A percentile compares a stretch with the other conserved stretches of the same genome.
phyloP scores from a whole-genome alignment of 768 basidiomycete species.

The Tremella mesenterica region DNA sequence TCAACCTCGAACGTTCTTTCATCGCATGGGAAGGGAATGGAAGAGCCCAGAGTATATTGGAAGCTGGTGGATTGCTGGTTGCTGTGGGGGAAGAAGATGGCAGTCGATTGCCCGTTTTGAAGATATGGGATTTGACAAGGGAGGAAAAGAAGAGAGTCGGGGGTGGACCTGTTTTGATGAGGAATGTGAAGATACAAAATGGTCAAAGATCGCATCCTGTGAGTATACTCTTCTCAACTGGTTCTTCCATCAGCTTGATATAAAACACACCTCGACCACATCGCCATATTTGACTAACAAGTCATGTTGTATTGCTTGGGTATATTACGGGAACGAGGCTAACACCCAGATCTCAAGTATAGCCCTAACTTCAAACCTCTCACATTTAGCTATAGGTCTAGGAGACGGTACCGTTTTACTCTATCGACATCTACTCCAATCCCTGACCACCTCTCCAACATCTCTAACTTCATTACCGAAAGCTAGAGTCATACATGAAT shows the following conservation, averaged over 20 bases:
- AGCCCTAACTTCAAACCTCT: slow-evolving; percentile 65
- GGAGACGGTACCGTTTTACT: slow-evolving; percentile 88
- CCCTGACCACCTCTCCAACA: slow-evolving; percentile 59
- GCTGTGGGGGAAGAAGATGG: slow-evolving; percentile 58
- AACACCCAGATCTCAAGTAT: slow-evolving; percentile 61
- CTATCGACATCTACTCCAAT: slow-evolving; percentile 85
- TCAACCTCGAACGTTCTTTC: slow-evolving; percentile 23
- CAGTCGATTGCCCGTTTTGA: slow-evolving; percentile 47
- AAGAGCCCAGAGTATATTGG: slow-evolving; percentile 52
- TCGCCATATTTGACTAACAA: too few relatives aligned
- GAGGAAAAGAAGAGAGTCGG: slow-evolving; percentile 57
- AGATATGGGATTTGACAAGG: slow-evolving; percentile 79
- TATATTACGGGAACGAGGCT: too few relatives aligned
- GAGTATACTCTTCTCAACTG: slow-evolving; percentile 8
- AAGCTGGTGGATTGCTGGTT: slow-evolving; percentile 70
- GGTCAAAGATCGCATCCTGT: slow-evolving; percentile 73
- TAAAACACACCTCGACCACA: too few relatives aligned
- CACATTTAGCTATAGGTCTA: slow-evolving; percentile 85
- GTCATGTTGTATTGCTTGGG: slow-evolving; percentile 2
- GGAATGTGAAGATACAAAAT: slow-evolving; percentile 67
- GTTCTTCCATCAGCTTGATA: too few relatives aligned
- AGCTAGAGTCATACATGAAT: slow-evolving; percentile 69
- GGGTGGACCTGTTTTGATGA: slow-evolving; percentile 54
- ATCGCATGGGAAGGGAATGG: slow-evolving; percentile 40
- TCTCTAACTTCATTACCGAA: slow-evolving; percentile 73